Evolutionary conservation across 495 filamentous ascomycete species (phyloP), one percentile per base, ranked within the genome.

Genomic region (Penicillium flavigenum): DNA sequence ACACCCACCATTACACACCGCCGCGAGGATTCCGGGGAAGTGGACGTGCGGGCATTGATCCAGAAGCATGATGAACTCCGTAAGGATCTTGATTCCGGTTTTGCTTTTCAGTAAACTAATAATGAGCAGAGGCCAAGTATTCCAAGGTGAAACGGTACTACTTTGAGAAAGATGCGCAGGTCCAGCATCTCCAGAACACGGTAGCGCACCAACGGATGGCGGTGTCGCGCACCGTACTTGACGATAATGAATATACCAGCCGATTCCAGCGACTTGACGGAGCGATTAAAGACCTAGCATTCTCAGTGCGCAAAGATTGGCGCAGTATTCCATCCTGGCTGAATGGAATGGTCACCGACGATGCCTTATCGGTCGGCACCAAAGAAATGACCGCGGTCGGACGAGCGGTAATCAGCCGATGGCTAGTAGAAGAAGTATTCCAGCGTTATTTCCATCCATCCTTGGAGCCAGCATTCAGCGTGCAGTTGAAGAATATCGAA

Each of bases 331-430:
- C 94, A 2, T 51, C 74, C 3, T 98, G 92, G 92, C 78, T 98
- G 20, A 77, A 81, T 20, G 78, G 78, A 7, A 87, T 81, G 50
- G 89, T 96, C 61, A 97, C 92, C 67, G 79, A 86, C 48, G 92
- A 96, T 58, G 92, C 93, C 2, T 78, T 90, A 26, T 76, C 81
- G 47, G 87, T 83, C 14, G 93, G 91, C 51, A 94, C 89, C 54
- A 91, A 96, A 69, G 94, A 98, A 66, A 98, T 98, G 94, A 97
- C 90, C 6, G 90, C 90, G 5, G 87, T 96, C 22, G 94, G 94
- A n/a, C 84, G 93, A 27, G 91, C 95, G 6, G 83, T 89, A 46
- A 92, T 98, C 57, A 88, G 90, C 29, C 82, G 86, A 54, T 98
- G 94, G 91, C 77, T 98, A 16, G 86, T 92, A 20, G 90, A 98